Evolutionary conservation across 768 basidiomycete genomes (phyloP).

Genomic region (Suillus brevipes): DNA sequence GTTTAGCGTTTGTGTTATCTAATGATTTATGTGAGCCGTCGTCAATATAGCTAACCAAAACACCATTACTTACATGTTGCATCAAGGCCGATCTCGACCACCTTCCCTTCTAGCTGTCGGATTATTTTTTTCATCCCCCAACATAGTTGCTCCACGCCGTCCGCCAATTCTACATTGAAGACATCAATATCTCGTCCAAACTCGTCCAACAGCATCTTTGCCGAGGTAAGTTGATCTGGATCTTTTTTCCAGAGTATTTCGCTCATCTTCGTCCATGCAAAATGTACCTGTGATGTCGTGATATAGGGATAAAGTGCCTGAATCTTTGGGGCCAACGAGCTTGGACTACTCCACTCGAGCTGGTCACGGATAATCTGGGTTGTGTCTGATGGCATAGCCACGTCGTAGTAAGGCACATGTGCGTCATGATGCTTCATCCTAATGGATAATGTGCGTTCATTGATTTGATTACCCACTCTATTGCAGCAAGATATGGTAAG

Average conservation of each 20-base stretch:
- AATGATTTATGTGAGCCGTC: neutral
- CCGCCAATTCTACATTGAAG: slow-evolving; percentile 1
- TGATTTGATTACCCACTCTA: too few relatives aligned
- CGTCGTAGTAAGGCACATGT: too few relatives aligned
- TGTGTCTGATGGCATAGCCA: too few relatives aligned
- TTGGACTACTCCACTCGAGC: too few relatives aligned
- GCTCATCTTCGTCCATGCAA: slow-evolving; percentile 16
- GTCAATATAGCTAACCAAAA: neutral
- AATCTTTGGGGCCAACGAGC: too few relatives aligned
- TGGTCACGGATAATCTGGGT: too few relatives aligned
- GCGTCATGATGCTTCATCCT: too few relatives aligned
- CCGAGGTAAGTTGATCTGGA: slow-evolving; percentile 25
- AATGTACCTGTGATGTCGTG: too few relatives aligned
- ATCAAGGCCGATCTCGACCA: slow-evolving; percentile 18
- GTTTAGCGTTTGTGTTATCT: slow-evolving; percentile 14
- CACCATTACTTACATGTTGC: slow-evolving; percentile 19
- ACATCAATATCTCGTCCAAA: neutral
- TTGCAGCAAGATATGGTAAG: too few relatives aligned
- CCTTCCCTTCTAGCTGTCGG: neutral
- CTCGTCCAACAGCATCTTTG: slow-evolving; percentile 24
- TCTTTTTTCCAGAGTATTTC: slow-evolving; percentile 25
- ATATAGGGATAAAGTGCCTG: too few relatives aligned
- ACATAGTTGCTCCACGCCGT: slow-evolving; percentile 21
- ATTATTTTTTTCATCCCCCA: slow-evolving; percentile 11
- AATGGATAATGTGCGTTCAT: too few relatives aligned